Evolutionary conservation across 176 grass and related monocot species (phyloP).

Genomic region (Cocos nucifera): DNA sequence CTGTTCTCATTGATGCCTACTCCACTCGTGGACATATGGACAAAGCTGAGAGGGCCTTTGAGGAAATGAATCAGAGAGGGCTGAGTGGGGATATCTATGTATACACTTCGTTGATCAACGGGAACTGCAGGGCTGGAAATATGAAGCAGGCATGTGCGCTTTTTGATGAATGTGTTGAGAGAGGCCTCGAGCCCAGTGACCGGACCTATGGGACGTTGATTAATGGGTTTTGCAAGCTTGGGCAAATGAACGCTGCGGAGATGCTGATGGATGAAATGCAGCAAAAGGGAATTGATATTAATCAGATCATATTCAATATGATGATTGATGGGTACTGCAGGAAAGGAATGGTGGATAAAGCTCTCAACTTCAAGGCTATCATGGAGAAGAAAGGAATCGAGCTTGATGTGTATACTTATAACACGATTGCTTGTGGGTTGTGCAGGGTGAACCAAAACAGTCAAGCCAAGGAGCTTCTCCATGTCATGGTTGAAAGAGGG

Average conservation of each 20-base stretch:
- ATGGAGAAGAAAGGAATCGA: constrained; percentile 64
- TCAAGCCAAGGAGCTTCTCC: constrained; percentile 63
- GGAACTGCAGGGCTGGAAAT: constrained; percentile 48
- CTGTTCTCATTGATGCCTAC: constrained; percentile 39
- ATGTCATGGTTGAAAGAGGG: constrained; percentile 61
- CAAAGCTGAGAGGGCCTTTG: constrained; percentile 41
- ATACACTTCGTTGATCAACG: constrained; percentile 51
- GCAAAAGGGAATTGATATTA: constrained; percentile 34
- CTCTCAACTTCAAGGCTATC: constrained; percentile 42
- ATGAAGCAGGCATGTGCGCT: constrained; percentile 55
- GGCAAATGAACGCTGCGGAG: constrained; percentile 61
- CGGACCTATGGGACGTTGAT: constrained; percentile 52
- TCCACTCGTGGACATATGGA: constrained; percentile 16
- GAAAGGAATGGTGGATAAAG: constrained; percentile 45
- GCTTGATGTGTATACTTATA: constrained; percentile 67
- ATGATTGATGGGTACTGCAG: constrained; percentile 72
- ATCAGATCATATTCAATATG: constrained; percentile 71
- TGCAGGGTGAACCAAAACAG: constrained; percentile 38
- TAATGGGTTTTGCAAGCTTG: constrained; percentile 85
- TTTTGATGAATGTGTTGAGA: constrained; percentile 61
- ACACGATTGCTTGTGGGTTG: constrained; percentile 54
- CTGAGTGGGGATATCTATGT: constrained; percentile 44
- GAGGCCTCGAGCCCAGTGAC: constrained; percentile 46
- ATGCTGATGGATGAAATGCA: constrained; percentile 68
- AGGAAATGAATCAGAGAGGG: constrained; percentile 40